These are phyloP conservation scores for Ceratocystiopsis minuta DNA, from an alignment of 2,329 filamentous ascomycete genomes.

Conservation along the genomic window DNA sequence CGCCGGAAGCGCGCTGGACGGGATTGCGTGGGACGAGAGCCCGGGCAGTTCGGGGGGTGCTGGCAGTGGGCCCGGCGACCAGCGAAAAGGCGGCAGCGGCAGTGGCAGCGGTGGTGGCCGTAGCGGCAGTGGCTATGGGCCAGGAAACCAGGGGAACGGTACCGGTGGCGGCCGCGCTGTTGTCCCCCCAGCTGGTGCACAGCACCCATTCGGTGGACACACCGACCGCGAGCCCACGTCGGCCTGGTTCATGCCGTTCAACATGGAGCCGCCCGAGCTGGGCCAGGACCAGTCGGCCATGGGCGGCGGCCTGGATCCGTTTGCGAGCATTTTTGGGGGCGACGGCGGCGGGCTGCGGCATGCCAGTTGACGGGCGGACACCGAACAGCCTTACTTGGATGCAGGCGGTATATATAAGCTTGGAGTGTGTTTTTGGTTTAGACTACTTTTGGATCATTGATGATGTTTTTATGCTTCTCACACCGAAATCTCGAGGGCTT, in stretches of 20 bases:
- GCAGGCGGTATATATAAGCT: no score
- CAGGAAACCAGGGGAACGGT: no score
- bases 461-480: no score
- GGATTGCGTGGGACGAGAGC: constrained; percentile 21
- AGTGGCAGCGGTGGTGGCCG: constrained; percentile 6
- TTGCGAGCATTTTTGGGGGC: constrained; percentile 28
- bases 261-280: constrained; percentile 59
- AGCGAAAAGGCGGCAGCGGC: not conserved
- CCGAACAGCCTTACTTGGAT: no score
- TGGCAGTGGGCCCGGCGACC: no score
- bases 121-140: not conserved
- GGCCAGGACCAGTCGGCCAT: constrained; percentile 27
- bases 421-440: not conserved
- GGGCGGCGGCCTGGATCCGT: constrained; percentile 25
- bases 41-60: constrained; percentile 4
- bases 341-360: constrained; percentile 13
- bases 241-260: constrained; percentile 88
- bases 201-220: constrained; percentile 11
- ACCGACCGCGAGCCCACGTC: constrained; percentile 32
- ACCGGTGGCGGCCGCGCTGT: no score
- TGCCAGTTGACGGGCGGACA: no score
- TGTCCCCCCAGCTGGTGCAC: constrained; percentile 9
- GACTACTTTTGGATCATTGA: not conserved
- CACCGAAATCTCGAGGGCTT: no score
- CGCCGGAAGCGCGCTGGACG: constrained; percentile 22